phyloP scores from a whole-genome alignment of 345 rosid genomes.

The Brassica rapa region DNA sequence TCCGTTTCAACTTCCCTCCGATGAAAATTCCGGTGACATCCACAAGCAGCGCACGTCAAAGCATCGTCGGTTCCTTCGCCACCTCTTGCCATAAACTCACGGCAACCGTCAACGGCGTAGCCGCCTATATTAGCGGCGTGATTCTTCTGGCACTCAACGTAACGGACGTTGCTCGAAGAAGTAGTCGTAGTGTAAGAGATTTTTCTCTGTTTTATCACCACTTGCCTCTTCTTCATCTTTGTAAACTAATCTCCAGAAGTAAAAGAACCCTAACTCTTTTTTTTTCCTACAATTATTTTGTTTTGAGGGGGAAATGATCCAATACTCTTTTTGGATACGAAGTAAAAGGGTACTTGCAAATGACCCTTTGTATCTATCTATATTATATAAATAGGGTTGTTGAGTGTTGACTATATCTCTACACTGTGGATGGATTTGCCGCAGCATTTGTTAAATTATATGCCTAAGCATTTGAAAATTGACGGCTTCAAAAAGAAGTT shows the following conservation, averaged over 20 bases:
- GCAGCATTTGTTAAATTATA: constrained; percentile 23
- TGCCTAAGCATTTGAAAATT: neutral
- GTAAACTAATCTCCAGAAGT: neutral
- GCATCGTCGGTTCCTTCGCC: constrained; percentile 53
- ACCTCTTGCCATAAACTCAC: constrained; percentile 79
- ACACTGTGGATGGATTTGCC: constrained; percentile 19
- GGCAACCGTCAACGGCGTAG: constrained; percentile 77
- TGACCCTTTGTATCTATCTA: constrained; percentile 25
- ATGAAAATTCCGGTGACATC: constrained; percentile 75
- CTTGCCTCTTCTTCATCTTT: constrained; percentile 73
- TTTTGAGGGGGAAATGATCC: constrained; percentile 16
- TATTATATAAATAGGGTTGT: constrained; percentile 27
- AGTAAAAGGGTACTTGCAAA: constrained; percentile 27
- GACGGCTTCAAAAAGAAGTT: constrained; percentile 9
- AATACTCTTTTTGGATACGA: constrained; percentile 6
- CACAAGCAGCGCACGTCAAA: constrained; percentile 76
- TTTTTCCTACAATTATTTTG: neutral
- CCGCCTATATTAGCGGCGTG: constrained; percentile 75
- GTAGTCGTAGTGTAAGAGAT: constrained; percentile 43
- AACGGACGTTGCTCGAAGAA: constrained; percentile 61
- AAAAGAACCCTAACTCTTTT: constrained; percentile 13
- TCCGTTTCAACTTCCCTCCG: constrained; percentile 66
- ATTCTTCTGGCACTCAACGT: constrained; percentile 79
- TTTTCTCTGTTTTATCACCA: constrained; percentile 60
- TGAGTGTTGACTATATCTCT: constrained; percentile 36